phyloP scores from a whole-genome alignment of 78 protist genomes.

The Pirum gemmata region DNA sequence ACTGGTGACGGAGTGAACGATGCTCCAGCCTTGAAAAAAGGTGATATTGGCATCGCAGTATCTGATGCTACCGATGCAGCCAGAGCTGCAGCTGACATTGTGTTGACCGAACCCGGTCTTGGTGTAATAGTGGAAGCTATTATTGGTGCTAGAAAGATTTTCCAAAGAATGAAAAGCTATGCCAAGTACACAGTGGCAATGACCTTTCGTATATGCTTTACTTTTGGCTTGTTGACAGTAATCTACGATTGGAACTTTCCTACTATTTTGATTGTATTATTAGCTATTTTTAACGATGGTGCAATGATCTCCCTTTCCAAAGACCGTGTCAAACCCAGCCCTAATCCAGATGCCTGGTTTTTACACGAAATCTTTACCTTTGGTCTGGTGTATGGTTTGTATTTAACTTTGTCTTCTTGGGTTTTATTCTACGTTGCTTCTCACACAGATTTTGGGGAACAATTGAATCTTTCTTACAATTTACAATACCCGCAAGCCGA shows the following conservation, averaged over 20 bases:
- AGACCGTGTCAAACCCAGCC: conserved; percentile 64
- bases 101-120: conserved; percentile 75
- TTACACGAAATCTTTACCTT: conserved; percentile 37
- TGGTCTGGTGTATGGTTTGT: conserved; percentile 59
- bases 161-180: conserved; percentile 75
- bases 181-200: conserved; percentile 68
- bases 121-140: conserved; percentile 72
- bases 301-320: conserved; percentile 70
- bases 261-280: conserved; percentile 67
- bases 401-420: conserved; percentile 62
- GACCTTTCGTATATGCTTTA: conserved; percentile 61
- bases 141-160: conserved; percentile 62
- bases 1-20: conserved; percentile 96
- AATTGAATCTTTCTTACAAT: neutral
- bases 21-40: conserved; percentile 92
- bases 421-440: conserved; percentile 59
- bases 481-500: neutral
- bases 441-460: conserved; percentile 48
- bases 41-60: conserved; percentile 93
- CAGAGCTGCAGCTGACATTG: conserved; percentile 81
- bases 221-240: conserved; percentile 63
- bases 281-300: conserved; percentile 73
- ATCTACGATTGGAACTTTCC: conserved; percentile 61
- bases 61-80: conserved; percentile 79
- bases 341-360: conserved; percentile 66